Evolutionary conservation across 352 stramenopile genomes (phyloP).

Genomic region (Pythium pyrilobum): DNA sequence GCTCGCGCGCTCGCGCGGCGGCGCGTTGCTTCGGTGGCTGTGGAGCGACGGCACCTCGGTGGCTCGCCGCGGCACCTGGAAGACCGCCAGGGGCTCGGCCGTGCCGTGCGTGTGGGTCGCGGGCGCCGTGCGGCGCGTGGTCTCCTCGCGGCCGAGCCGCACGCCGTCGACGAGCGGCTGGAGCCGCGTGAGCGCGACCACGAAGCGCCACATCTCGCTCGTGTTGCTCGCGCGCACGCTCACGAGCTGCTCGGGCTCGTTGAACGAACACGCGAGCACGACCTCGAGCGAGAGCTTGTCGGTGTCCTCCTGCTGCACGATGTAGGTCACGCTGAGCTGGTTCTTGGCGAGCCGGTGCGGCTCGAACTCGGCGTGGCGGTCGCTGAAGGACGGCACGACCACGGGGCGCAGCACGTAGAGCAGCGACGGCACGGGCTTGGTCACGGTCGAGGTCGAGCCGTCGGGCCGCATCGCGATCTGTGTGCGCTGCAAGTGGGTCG

Average conservation of each 20-base stretch:
- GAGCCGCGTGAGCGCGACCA: constrained; percentile 48
- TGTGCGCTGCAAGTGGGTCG: constrained; percentile 51
- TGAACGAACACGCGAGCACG: constrained; percentile 34
- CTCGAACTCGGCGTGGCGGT: constrained; percentile 27
- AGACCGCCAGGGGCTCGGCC: neutral
- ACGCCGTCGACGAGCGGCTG: constrained; percentile 43
- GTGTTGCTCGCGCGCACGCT: constrained; percentile 30
- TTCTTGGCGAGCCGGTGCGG: constrained; percentile 27
- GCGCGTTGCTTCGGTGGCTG: neutral
- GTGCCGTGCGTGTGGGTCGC: neutral
- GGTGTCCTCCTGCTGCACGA: constrained; percentile 44
- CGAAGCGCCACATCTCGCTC: constrained; percentile 45
- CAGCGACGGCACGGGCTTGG: constrained; percentile 46
- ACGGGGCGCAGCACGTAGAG: constrained; percentile 60
- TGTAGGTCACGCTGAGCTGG: constrained; percentile 66
- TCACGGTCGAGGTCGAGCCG: constrained; percentile 14
- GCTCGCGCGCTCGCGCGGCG: constrained; percentile 5
- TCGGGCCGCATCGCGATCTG: constrained; percentile 28
- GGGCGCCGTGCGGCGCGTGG: constrained; percentile 1
- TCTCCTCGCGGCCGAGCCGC: constrained; percentile 25
- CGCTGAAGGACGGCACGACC: constrained; percentile 26
- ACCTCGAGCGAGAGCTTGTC: constrained; percentile 56
- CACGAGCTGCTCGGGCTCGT: constrained; percentile 8
- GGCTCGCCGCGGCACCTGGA: constrained; percentile 1
- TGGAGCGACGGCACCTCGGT: constrained; percentile 4